Evolutionary conservation across 441 rosid genomes (phyloP), one percentile per base, ranked within the genome.

Genomic region (Jatropha podagrica): DNA sequence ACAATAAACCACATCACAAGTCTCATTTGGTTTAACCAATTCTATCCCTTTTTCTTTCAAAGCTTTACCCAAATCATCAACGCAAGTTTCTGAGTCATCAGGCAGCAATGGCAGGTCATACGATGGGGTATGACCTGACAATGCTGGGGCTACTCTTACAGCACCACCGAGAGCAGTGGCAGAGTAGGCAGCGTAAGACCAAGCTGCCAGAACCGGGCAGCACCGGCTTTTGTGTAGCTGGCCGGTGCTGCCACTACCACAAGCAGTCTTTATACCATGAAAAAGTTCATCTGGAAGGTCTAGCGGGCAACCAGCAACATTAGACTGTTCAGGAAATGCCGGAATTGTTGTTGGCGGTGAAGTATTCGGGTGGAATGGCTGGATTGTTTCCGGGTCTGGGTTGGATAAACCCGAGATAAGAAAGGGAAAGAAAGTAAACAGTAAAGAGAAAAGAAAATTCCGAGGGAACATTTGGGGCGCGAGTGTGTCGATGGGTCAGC

Each of bases 41-140:
- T 85, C 89, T 0, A 95, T 83, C 59, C 97, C 98, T 80, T 82
- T 87, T 78, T 80, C 83, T 23, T 78, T 89, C 84, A 95, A 58
- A 11, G 90, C 90, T 63, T 86, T 90, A 71, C 90, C 97, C 20
- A 95, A 63, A 15, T 81, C 90, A 44, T 92, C 97, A 9, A 92
- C 92, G 78, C 98, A 95, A 11, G 97, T 91, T 82, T 92, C 98
- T 27, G 98, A 92, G 78, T 95, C 98, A 48, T 92, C 97, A 0
- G 98, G 98, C 42, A 95, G 88, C 79, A 91, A 59, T 20, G 98
- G 98, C 87, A 88, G 76, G 77, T 92, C 94, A 55, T 89, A 89
- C 2, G 84, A 72, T 8, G 81, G 55, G 5, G 83, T 8, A 5
- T 63, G 79, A 37, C 70, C 76, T 5, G 14, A 80, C 0, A 65